Evolutionary conservation across 1,284 basidiomycete genomes (phyloP).

Genomic region (Ceratobasidium sp.): DNA sequence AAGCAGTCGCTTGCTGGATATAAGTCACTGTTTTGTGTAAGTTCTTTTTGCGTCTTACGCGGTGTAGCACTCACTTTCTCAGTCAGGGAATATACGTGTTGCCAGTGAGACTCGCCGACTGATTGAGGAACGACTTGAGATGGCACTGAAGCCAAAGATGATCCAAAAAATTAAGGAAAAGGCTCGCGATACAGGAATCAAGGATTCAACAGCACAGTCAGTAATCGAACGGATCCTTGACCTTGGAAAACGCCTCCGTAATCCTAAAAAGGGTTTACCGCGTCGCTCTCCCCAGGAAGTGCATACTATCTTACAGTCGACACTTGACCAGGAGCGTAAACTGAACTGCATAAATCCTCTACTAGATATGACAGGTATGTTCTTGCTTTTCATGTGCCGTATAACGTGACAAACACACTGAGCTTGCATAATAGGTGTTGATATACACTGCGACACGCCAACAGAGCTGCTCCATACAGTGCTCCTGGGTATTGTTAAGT

Average conservation of each 20-base stretch:
- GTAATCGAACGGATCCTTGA: slow-evolving; percentile 3
- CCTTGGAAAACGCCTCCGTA: background rate
- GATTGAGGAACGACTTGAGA: too few relatives aligned
- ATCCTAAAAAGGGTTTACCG: background rate
- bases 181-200: background rate
- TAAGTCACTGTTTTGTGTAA: slow-evolving; percentile 43
- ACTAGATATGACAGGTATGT: background rate
- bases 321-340: background rate
- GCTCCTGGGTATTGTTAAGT: slow-evolving; percentile 59
- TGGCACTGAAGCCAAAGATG: too few relatives aligned
- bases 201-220: background rate
- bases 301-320: background rate
- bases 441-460: slow-evolving; percentile 55
- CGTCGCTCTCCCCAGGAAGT: background rate
- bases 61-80: too few relatives aligned
- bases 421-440: too few relatives aligned
- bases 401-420: too few relatives aligned
- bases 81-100: too few relatives aligned
- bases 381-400: background rate
- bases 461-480: slow-evolving; percentile 57
- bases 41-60: too few relatives aligned
- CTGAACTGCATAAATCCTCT: slow-evolving; percentile 10
- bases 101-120: too few relatives aligned
- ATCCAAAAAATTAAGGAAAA: too few relatives aligned
- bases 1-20: slow-evolving; percentile 43